Evolutionary conservation across 2,329 filamentous ascomycete genomes (phyloP).

Genomic region (Davidsoniella eucalypti): DNA sequence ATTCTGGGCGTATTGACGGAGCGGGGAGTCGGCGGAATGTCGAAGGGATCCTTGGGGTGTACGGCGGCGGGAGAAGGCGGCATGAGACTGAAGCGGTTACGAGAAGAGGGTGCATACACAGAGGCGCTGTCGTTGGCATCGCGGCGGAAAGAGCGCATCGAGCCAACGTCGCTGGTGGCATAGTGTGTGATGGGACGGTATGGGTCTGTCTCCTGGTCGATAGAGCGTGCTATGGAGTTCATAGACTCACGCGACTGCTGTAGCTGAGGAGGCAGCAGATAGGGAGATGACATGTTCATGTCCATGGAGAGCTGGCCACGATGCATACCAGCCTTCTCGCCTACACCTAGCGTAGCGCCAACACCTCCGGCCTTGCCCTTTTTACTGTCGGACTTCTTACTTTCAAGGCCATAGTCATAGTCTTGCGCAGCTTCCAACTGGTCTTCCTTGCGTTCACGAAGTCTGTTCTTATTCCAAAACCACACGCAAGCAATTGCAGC

Average conservation of each 20-base stretch:
- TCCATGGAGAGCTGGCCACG: slow-evolving; percentile 50
- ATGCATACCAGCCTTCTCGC: slow-evolving; percentile 34
- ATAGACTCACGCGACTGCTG: slow-evolving; percentile 73
- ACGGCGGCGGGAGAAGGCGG: slow-evolving; percentile 22
- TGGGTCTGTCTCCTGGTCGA: slow-evolving; percentile 64
- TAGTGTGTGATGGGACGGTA: slow-evolving; percentile 52
- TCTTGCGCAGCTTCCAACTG: slow-evolving; percentile 74
- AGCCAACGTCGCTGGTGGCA: slow-evolving; percentile 37
- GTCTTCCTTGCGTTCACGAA: slow-evolving; percentile 61
- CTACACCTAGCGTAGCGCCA: slow-evolving; percentile 29
- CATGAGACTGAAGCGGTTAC: slow-evolving; percentile 27
- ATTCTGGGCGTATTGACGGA: background rate
- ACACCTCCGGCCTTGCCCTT: slow-evolving; percentile 18
- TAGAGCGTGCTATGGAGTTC: slow-evolving; percentile 63
- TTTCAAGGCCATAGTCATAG: slow-evolving; percentile 73
- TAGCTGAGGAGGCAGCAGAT: slow-evolving; percentile 73
- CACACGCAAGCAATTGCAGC: slow-evolving; percentile 53
- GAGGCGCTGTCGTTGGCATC: slow-evolving; percentile 25
- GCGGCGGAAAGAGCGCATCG: slow-evolving; percentile 34
- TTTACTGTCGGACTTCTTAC: slow-evolving; percentile 21
- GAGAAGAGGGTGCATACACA: slow-evolving; percentile 27
- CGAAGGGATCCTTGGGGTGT: slow-evolving; percentile 10
- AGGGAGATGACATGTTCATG: slow-evolving; percentile 66
- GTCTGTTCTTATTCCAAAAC: slow-evolving; percentile 63
- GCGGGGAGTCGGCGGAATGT: slow-evolving; percentile 8